Base-by-base conservation (phyloP, 257 asterid genomes). In the Solanum paucissectum region DNA sequence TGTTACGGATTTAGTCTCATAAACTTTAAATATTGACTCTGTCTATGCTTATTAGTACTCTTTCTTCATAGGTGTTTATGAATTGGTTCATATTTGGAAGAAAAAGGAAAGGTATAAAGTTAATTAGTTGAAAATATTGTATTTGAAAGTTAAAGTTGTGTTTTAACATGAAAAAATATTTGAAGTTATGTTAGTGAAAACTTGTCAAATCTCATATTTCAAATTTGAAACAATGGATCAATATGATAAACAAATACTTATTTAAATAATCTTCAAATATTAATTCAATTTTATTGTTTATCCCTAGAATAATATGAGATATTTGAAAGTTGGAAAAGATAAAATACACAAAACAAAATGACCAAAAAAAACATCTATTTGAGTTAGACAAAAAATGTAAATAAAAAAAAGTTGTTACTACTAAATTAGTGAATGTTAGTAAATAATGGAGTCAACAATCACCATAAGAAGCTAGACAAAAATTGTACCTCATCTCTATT, bases 361-460 rank as follows among this genome's bases (percentile, higher is more conserved):
- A 79, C 27, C 5, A 27, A 79, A 4, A 64, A 71, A 14, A 27
- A 2, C 0, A 44, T 79, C 6, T 8, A 11, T 74, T 73, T 21
- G n/a, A 37, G 83, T 74, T 74, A 37, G 83, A 37, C 83, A 74
- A 21, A 34, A 20, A 21, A 3, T 74, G 49, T 37, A 11, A 37
- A 74, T 21, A 3, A 37, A 37, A 74, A 36, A 74, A 37, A 74
- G 85, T 27, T 79, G 25, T 27, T 79, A 1, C 4, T 14, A 42
- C 85, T 5, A 79, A 79, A 79, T 44, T 79, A 79, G 85, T 79
- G 85, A 79, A 79, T 44, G 40, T 36, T 79, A 27, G 16, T 82
- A 32, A 49, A 46, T 46, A 82, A 49, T 82, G 27, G 44, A 38
- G 29, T 49, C 69, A 81, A 81, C 85, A 46, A 81, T 81, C 85